phyloP scores from a whole-genome alignment of 768 basidiomycete genomes.

The Lactarius akahatsu region DNA sequence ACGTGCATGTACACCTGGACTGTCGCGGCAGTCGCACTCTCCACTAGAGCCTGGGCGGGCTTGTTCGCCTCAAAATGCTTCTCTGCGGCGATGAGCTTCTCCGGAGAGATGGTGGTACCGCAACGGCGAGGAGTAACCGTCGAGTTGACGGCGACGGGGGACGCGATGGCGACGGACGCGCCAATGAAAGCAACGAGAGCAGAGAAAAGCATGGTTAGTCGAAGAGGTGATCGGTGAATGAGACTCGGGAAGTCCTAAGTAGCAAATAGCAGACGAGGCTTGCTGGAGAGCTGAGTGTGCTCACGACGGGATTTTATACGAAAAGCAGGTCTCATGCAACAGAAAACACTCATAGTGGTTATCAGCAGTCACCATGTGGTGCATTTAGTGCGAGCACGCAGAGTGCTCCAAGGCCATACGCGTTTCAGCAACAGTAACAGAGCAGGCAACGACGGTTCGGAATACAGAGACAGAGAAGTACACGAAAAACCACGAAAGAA shows the following conservation, averaged over 20 bases:
- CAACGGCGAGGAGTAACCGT: conserved; percentile 10
- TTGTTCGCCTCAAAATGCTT: conserved; percentile 45
- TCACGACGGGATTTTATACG: not conserved
- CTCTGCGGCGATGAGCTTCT: conserved; percentile 39
- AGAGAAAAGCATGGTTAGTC: conserved; percentile 22
- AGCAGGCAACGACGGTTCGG: not conserved
- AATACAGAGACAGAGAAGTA: not conserved
- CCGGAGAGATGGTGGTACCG: conserved; percentile 36
- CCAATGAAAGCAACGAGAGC: conserved; percentile 36
- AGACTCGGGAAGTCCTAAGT: not conserved
- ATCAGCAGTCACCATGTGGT: not conserved
- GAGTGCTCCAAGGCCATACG: not conserved
- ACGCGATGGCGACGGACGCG: conserved; percentile 34
- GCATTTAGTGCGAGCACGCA: not conserved
- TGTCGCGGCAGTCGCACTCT: conserved; percentile 26
- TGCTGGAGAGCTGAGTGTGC: conserved; percentile 1
- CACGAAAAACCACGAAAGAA: not conserved
- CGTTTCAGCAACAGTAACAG: not conserved
- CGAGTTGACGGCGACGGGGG: conserved; percentile 32
- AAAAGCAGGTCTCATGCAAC: not conserved
- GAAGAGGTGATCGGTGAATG: not conserved
- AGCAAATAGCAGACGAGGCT: not conserved
- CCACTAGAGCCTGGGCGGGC: conserved; percentile 19
- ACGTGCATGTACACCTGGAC: conserved; percentile 49
- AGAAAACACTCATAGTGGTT: not conserved